A percentile compares a stretch with the other conserved stretches of the same genome.
Conservation (phyloP, 2,329 filamentous ascomycete genomes). For the Colletotrichum gigasporum region DNA sequence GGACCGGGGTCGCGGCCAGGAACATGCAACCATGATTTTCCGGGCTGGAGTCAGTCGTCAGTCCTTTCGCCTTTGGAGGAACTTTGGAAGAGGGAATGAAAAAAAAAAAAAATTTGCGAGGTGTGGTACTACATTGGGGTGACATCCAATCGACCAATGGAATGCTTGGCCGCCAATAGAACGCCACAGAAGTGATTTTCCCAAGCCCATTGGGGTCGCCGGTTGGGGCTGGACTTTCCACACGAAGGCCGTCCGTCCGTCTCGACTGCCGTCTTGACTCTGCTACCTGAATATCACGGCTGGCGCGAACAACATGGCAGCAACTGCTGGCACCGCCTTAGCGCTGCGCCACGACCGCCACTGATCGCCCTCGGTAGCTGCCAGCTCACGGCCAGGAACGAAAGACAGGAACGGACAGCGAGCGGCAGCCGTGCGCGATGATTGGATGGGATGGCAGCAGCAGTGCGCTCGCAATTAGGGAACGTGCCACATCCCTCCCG, state of each 20-base stretch:
- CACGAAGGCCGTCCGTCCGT: not conserved
- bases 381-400: not conserved
- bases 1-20: slow-evolving; percentile 5
- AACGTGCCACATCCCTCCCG: too few species aligned
- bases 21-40: slow-evolving; percentile 20
- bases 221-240: not conserved
- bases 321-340: too few species aligned
- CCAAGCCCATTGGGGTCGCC: not conserved
- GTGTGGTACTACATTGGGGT: not conserved
- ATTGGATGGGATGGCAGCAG: slow-evolving; percentile 25
- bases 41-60: too few species aligned
- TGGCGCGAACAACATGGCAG: too few species aligned
- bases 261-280: too few species aligned
- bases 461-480: too few species aligned
- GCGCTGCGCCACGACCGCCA: too few species aligned
- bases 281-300: too few species aligned
- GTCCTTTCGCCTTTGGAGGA: too few species aligned
- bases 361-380: too few species aligned
- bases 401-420: not conserved
- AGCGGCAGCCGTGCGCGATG: slow-evolving; percentile 7
- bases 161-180: not conserved
- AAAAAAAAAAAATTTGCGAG: not conserved
- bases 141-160: slow-evolving; percentile 15
- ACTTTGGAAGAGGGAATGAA: not conserved
- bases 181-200: slow-evolving; percentile 1